A percentile compares a stretch with the other conserved stretches of the same genome.
phyloP scores from a whole-genome alignment of 441 rosid genomes.

The Populus trichocarpa region DNA sequence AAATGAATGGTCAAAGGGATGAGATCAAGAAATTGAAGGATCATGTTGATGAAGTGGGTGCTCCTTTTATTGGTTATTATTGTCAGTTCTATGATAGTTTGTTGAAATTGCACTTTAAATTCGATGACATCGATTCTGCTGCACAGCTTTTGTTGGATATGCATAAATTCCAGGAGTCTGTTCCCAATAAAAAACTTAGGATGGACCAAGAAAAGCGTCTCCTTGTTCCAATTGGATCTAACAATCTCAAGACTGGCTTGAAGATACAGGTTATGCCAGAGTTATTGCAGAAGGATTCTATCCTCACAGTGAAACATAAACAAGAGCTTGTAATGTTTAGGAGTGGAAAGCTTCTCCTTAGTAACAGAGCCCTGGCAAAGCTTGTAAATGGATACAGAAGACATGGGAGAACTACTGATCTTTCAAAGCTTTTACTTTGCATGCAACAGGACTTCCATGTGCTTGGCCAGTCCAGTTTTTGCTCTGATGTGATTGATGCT shows the following conservation, averaged over 20 bases:
- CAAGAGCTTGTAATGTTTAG: constrained; percentile 35
- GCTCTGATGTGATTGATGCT: constrained; percentile 53
- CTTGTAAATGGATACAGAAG: constrained; percentile 56
- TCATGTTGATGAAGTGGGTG: constrained; percentile 40
- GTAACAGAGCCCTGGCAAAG: constrained; percentile 57
- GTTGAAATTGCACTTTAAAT: constrained; percentile 64
- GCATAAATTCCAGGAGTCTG: constrained; percentile 5
- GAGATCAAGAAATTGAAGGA: constrained; percentile 70
- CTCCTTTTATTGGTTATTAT: constrained; percentile 9
- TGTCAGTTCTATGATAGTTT: constrained; percentile 43
- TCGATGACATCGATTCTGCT: constrained; percentile 67
- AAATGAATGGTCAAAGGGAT: constrained; percentile 66
- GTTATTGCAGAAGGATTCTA: not conserved
- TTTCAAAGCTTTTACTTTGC: constrained; percentile 51
- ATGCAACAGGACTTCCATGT: constrained; percentile 24
- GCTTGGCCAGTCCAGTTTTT: constrained; percentile 28
- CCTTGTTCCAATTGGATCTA: not conserved
- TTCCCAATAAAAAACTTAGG: not conserved
- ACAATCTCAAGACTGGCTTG: not conserved
- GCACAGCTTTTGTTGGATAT: constrained; percentile 51
- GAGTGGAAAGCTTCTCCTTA: constrained; percentile 48
- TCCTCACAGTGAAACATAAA: constrained; percentile 11
- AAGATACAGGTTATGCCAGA: not conserved
- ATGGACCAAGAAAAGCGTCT: not conserved
- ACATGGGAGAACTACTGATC: constrained; percentile 41